phyloP scores from a whole-genome alignment of 257 asterid genomes.

The Solanum neorickii region DNA sequence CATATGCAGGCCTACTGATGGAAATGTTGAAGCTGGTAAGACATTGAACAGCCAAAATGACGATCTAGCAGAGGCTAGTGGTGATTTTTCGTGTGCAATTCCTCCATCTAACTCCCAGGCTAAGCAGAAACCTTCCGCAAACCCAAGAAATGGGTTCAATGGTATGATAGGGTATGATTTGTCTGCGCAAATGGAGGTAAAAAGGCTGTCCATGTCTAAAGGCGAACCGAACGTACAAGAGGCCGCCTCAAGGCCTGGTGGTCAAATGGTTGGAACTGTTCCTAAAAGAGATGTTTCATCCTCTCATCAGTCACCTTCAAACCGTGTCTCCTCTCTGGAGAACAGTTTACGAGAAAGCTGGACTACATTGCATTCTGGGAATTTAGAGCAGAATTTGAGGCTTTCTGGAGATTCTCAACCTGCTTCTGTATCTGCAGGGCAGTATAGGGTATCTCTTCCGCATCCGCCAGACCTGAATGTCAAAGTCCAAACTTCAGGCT shows the following conservation, averaged over 20 bases:
- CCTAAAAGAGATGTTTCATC: not conserved
- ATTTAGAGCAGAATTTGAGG: conserved; percentile 14
- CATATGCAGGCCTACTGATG: not conserved
- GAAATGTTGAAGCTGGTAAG: conserved; percentile 45
- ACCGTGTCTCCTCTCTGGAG: not conserved
- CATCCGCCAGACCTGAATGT: conserved; percentile 64
- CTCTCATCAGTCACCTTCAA: not conserved
- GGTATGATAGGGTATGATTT: conserved; percentile 26
- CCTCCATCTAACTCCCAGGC: conserved; percentile 18
- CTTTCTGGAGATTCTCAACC: conserved; percentile 19
- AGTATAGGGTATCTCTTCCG: not conserved
- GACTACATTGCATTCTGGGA: conserved; percentile 8
- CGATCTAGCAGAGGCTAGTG: conserved; percentile 5
- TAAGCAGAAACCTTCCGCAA: conserved; percentile 31
- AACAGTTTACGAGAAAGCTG: conserved; percentile 2
- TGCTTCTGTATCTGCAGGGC: not conserved
- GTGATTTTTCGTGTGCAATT: conserved; percentile 16
- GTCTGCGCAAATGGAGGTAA: conserved; percentile 12
- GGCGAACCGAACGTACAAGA: conserved; percentile 14
- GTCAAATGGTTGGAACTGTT: not conserved
- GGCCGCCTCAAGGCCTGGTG: not conserved
- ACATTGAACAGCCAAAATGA: conserved; percentile 45
- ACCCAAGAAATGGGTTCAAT: conserved; percentile 38
- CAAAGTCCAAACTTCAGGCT: conserved; percentile 32
- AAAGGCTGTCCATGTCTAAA: conserved; percentile 2